Conservation (phyloP, 2,329 filamentous ascomycete species). For the Coniochaeta sp. region DNA sequence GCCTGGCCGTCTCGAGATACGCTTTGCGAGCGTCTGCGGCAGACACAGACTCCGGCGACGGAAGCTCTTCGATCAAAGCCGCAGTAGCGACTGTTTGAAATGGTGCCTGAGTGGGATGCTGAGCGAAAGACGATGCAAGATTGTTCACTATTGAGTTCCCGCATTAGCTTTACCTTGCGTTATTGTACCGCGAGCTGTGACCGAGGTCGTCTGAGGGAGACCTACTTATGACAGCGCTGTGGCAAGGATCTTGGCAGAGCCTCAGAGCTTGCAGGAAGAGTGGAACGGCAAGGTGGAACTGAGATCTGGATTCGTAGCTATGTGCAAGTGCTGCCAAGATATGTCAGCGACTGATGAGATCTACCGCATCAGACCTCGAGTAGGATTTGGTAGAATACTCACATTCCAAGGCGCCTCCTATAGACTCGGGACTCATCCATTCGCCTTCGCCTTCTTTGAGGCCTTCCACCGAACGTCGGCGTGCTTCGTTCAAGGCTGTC, state of each 20-base stretch:
- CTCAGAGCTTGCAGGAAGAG: constrained; percentile 80
- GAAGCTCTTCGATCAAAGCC: constrained; percentile 10
- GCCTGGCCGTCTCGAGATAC: constrained; percentile 61
- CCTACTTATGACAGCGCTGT: constrained; percentile 71
- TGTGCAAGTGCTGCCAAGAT: constrained; percentile 56
- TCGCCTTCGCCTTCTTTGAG: constrained; percentile 61
- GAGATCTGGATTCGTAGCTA: constrained; percentile 65
- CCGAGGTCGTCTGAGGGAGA: constrained; percentile 1
- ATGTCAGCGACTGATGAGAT: constrained; percentile 16
- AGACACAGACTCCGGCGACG: constrained; percentile 12
- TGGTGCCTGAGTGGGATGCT: constrained; percentile 43
- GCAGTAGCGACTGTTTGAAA: constrained; percentile 21
- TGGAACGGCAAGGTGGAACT: constrained; percentile 75
- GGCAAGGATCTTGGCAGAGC: constrained; percentile 60
- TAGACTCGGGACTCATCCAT: constrained; percentile 64
- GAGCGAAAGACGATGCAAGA: constrained; percentile 64
- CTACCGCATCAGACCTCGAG: background rate
- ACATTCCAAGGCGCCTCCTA: constrained; percentile 69
- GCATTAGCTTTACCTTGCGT: background rate
- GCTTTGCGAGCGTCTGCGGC: constrained; percentile 46
- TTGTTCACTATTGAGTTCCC: constrained; percentile 62
- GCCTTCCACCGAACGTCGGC: constrained; percentile 58
- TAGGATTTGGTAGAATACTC: constrained; percentile 10
- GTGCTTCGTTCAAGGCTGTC: constrained; percentile 66
- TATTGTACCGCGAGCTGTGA: background rate